Conservation (phyloP, 768 basidiomycete genomes). For the Pseudohyphozyma bogoriensis region DNA sequence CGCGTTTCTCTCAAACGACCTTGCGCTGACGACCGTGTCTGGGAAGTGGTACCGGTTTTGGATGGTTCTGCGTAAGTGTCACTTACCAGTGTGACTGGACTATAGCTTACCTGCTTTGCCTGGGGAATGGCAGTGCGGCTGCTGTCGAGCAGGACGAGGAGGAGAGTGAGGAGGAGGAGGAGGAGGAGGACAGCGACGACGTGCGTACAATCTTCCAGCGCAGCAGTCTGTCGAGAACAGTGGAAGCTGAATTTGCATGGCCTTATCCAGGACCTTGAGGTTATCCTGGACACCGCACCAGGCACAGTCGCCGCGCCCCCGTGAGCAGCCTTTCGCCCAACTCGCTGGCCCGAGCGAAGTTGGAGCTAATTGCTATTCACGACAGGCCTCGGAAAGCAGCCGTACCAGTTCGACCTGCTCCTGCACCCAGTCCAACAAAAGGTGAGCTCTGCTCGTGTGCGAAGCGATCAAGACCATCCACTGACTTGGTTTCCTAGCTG, state of each 20-base stretch:
- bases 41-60: background rate
- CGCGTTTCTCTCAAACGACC: background rate
- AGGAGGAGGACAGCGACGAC: conserved; percentile 42
- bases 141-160: background rate
- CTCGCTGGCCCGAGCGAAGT: conserved; percentile 1
- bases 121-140: background rate
- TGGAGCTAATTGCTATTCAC: conserved; percentile 32
- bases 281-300: conserved; percentile 75
- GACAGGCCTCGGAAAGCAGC: conserved; percentile 39
- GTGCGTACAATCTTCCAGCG: conserved; percentile 40
- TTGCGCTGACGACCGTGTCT: background rate
- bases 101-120: background rate
- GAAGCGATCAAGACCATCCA: background rate
- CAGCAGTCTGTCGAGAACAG: conserved; percentile 8
- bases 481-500: conserved; percentile 47
- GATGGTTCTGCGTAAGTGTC: background rate
- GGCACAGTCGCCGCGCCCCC: conserved; percentile 59
- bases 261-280: conserved; percentile 62
- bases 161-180: conserved; percentile 21
- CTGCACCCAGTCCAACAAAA: background rate
- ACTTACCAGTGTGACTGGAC: background rate
- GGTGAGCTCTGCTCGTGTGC: background rate
- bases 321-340: conserved; percentile 43
- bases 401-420: conserved; percentile 26
- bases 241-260: background rate